Evolutionary conservation across 2,329 filamentous ascomycete genomes (phyloP).

Genomic region (Colletotrichum scovillei): DNA sequence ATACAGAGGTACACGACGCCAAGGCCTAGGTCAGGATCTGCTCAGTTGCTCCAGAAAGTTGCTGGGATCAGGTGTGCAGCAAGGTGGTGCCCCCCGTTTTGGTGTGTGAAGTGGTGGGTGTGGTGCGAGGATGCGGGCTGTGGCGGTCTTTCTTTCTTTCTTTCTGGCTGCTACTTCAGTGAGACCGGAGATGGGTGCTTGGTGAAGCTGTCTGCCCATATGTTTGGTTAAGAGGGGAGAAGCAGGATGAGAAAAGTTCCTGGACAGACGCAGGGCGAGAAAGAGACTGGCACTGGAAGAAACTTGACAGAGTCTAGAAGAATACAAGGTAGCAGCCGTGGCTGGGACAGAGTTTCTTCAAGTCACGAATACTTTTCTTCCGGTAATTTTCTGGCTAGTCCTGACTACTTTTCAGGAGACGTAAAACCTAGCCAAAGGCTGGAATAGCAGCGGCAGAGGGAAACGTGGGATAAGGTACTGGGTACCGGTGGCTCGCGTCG

Average conservation of each 20-base stretch:
- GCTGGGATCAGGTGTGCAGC: constrained; percentile 22
- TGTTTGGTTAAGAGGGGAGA: not conserved
- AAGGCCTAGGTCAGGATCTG: constrained; percentile 20
- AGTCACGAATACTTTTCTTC: not conserved
- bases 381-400: not conserved
- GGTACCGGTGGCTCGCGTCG: not conserved
- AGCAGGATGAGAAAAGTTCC: not conserved
- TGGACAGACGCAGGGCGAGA: not conserved
- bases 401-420: not conserved
- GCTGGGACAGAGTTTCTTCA: constrained; percentile 1
- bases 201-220: not conserved
- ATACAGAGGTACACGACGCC: not conserved
- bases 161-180: not conserved
- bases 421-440: not conserved
- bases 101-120: constrained; percentile 6
- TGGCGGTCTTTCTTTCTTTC: not conserved
- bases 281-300: not conserved
- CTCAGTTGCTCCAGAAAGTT: constrained; percentile 22
- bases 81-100: constrained; percentile 22
- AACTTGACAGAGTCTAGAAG: not conserved
- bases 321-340: not conserved
- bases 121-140: constrained; percentile 6
- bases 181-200: not conserved
- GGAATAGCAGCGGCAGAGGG: not conserved
- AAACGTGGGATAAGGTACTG: not conserved